phyloP scores from a whole-genome alignment of 2,329 filamentous ascomycete species.

The Colletotrichum shisoi region DNA sequence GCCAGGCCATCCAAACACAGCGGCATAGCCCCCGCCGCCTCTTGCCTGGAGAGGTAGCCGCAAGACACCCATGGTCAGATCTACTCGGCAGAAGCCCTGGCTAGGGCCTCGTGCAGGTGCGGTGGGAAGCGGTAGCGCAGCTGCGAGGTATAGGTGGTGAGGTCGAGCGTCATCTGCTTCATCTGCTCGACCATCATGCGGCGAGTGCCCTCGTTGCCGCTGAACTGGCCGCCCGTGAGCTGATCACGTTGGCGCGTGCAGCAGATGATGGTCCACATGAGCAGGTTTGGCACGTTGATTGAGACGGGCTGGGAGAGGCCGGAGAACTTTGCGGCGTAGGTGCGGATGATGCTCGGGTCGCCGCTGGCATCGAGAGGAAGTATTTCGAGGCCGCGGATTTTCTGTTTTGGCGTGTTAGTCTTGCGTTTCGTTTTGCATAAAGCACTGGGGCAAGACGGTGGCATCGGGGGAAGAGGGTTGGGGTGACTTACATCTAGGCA shows the following conservation, averaged over 20 bases:
- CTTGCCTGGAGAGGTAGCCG: neutral
- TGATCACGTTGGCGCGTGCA: constrained; percentile 80
- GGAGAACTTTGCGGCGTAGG: constrained; percentile 81
- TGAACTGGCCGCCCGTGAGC: constrained; percentile 75
- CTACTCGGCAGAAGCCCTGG: constrained; percentile 77
- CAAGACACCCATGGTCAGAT: neutral
- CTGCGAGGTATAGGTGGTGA: constrained; percentile 93
- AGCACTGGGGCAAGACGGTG: neutral
- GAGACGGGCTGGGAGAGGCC: constrained; percentile 80
- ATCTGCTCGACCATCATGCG: constrained; percentile 73
- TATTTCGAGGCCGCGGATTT: constrained; percentile 77
- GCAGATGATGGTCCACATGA: constrained; percentile 92
- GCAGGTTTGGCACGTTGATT: constrained; percentile 85
- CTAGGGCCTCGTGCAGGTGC: constrained; percentile 86
- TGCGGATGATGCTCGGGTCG: constrained; percentile 80
- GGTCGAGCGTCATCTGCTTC: constrained; percentile 82
- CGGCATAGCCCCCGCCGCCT: neutral
- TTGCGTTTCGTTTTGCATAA: neutral
- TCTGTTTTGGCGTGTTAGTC: constrained; percentile 54
- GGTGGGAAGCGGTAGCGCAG: constrained; percentile 89
- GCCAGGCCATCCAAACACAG: neutral
- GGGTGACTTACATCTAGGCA: constrained; percentile 63
- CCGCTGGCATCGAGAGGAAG: constrained; percentile 79
- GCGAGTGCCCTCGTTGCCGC: constrained; percentile 72
- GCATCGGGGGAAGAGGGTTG: neutral